Percentiles rank a stretch among this genome's conserved stretches.
These are phyloP conservation scores for Diatrype stigma DNA, from an alignment of 2,329 filamentous ascomycete species.

Conservation along the genomic window DNA sequence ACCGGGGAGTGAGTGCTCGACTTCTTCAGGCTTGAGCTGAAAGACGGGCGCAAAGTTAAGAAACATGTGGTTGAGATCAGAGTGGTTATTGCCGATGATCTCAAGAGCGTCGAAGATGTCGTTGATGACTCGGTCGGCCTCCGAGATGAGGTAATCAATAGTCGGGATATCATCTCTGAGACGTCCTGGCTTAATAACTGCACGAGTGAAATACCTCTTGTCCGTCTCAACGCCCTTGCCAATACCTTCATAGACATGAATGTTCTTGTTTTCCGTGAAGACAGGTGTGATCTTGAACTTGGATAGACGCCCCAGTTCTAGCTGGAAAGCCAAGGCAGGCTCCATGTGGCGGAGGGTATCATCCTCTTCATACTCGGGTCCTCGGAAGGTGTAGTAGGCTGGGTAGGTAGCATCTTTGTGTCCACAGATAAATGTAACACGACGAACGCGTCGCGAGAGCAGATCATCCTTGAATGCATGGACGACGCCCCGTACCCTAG, in stretches of 20 bases:
- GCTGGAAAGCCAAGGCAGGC: conserved; percentile 95
- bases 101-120: conserved; percentile 97
- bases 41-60: conserved; percentile 99
- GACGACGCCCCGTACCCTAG: conserved; percentile 71
- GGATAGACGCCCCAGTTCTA: conserved; percentile 86
- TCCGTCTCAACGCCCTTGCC: conserved; percentile 94
- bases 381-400: conserved; percentile 97
- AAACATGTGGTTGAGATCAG: conserved; percentile 99
- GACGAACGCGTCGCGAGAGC: conserved; percentile 73
- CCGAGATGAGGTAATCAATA: conserved; percentile 96
- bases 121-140: conserved; percentile 93
- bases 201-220: conserved; percentile 97
- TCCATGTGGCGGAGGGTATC: conserved; percentile 95
- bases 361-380: conserved; percentile 84
- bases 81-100: conserved; percentile 99
- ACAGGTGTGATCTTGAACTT: conserved; percentile 99
- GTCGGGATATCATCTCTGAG: conserved; percentile 96
- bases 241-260: conserved; percentile 95
- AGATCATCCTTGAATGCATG: conserved; percentile 81
- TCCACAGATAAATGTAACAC: conserved; percentile 93
- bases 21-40: conserved; percentile 82
- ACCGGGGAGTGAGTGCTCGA: conserved; percentile 87
- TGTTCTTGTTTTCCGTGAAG: conserved; percentile 98
- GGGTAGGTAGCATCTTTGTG: conserved; percentile 92
- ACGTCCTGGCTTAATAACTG: conserved; percentile 88